Base-by-base conservation (phyloP, 2,329 filamentous ascomycete species). In the Pestalotiopsis sp. region DNA sequence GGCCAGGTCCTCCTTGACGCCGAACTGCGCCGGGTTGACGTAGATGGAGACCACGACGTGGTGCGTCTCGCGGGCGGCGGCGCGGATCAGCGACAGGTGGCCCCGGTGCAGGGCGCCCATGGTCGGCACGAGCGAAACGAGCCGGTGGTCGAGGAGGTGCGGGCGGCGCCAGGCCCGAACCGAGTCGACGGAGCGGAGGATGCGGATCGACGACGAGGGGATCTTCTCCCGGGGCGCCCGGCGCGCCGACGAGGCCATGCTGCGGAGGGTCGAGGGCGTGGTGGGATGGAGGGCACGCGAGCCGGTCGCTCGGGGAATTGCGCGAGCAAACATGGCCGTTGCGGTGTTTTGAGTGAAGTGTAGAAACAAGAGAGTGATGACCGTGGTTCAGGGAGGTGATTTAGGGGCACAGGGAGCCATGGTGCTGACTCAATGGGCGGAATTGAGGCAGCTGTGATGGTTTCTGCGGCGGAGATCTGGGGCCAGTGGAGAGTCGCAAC, bases 41-140 rank as follows among this genome's bases (percentile, higher is more conserved):
- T 95, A 99, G 74, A 98, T 91, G 78, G 92, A 94, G 68, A 99
- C 93, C 70, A 98, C 91, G 68, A 98, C 93, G 74, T 94, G 89
- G 72, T 93, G 92, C 82, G 94, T 96, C 75, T 97, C 93, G 62
- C 86, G 84, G 1, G 95, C 95, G 3, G 96, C 96, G 74, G 91
- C 88, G 69, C 93, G 92, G 75, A 97, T 92, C 25, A 99, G 87
- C 3, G 93, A 92, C 65, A 97, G 82, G 81, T 99, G 96, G 56
- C 96, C 96, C 67, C 90, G 88, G 80, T 99, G 96, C n/a, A 99
- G 87, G 64, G 96, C 96, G 71, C 96, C 96, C 96, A 99, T 98
- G 39, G 96, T 99, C 1, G 96, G 96, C 45, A 99, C 94, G 36
- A 99, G 89, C 69, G 92, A 94, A 69, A 99, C 90, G 59, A 90